These are phyloP conservation scores for Xanthoconium purpureum DNA, from an alignment of 768 basidiomycete species.

Conservation along the genomic window DNA sequence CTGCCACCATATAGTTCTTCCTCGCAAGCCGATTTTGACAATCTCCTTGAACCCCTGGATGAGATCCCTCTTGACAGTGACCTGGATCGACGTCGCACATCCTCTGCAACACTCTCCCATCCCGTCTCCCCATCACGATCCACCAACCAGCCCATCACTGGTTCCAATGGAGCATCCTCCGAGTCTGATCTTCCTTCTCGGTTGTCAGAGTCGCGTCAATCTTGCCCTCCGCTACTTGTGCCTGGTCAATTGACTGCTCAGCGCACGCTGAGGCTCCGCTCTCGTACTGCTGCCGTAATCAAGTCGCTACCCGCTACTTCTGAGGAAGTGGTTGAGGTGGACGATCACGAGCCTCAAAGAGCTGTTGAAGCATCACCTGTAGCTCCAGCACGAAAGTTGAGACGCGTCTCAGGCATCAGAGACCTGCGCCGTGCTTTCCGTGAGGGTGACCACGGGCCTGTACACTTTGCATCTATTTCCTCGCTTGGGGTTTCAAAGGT, in stretches of 20 bases:
- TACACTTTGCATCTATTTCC: slow-evolving; percentile 6
- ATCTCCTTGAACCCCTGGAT: slow-evolving; percentile 6
- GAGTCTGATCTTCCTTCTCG: not conserved
- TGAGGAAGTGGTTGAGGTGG: slow-evolving; percentile 11
- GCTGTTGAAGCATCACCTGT: not conserved
- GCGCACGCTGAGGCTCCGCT: slow-evolving; percentile 25
- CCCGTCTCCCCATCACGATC: slow-evolving; percentile 5
- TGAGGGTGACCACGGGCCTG: slow-evolving; percentile 5
- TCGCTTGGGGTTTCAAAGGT: slow-evolving; percentile 18
- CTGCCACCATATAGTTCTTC: not conserved
- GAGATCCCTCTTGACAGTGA: slow-evolving; percentile 14
- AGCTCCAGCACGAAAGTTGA: slow-evolving; percentile 13
- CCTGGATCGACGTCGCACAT: slow-evolving; percentile 17
- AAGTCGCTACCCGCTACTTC: slow-evolving; percentile 28
- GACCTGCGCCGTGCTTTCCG: slow-evolving; percentile 28
- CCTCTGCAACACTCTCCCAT: slow-evolving; percentile 25
- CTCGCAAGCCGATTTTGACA: slow-evolving; percentile 1
- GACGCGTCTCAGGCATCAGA: slow-evolving; percentile 22
- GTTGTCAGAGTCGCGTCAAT: slow-evolving; percentile 6
- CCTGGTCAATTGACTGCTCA: slow-evolving; percentile 27
- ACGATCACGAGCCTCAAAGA: slow-evolving; percentile 1
- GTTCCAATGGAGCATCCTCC: slow-evolving; percentile 10
- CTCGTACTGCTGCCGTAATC: slow-evolving; percentile 27
- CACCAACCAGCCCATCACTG: not conserved
- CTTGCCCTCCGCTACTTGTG: slow-evolving; percentile 11